Evolutionary conservation across 176 grass and related monocot species (phyloP).

Genomic region (Oryza punctata): DNA sequence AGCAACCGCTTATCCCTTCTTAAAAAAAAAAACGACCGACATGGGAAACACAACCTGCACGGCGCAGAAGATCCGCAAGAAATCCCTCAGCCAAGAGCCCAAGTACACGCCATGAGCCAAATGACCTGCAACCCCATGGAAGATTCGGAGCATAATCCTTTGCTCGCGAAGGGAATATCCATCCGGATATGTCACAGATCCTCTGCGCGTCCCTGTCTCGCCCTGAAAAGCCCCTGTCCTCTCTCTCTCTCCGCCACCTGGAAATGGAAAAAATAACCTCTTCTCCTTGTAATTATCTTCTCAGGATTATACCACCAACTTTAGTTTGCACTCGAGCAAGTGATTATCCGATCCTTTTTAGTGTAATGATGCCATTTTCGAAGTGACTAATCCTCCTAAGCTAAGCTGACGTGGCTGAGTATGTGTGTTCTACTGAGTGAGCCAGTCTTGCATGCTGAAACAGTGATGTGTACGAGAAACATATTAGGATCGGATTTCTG

Average conservation of each 20-base stretch:
- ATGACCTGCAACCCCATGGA: conserved; percentile 8
- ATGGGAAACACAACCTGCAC: fast-evolving
- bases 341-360: not conserved
- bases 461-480: not conserved
- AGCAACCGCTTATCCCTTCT: not conserved
- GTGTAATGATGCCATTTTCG: not conserved
- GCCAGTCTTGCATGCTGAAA: not conserved
- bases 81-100: not conserved
- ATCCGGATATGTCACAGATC: conserved; percentile 42
- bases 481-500: fast-evolving
- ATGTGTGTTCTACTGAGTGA: too few species aligned
- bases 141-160: conserved; percentile 54
- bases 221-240: not conserved
- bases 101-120: not conserved
- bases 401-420: too few species aligned
- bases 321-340: not conserved
- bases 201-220: conserved; percentile 46
- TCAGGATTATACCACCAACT: too few species aligned
- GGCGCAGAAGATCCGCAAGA: conserved; percentile 20
- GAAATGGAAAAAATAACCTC: not conserved
- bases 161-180: conserved; percentile 42
- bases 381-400: not conserved
- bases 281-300: too few species aligned
- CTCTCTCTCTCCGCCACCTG: not conserved
- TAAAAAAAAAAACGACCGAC: not conserved